Evolutionary conservation across 768 basidiomycete species (phyloP).

Genomic region (Coprinopsis marcescibilis): DNA sequence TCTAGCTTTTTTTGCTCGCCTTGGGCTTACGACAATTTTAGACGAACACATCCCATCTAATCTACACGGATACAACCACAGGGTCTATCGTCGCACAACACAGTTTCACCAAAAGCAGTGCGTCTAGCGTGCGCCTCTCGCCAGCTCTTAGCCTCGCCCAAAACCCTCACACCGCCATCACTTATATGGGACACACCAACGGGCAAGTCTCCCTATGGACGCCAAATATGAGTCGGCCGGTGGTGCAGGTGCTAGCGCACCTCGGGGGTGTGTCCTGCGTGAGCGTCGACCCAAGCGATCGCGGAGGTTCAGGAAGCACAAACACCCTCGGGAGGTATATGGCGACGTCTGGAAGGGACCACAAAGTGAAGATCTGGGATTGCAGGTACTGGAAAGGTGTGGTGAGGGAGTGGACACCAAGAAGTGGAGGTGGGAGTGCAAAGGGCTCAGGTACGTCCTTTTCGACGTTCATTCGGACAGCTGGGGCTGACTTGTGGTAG

Average conservation of each 20-base stretch:
- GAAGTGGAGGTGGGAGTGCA: constrained; percentile 45
- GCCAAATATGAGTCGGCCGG: constrained; percentile 87
- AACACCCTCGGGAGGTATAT: constrained; percentile 65
- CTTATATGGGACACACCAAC: constrained; percentile 92
- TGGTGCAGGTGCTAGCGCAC: constrained; percentile 88
- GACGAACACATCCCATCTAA: constrained; percentile 88
- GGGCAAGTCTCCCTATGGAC: constrained; percentile 97
- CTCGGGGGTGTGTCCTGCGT: constrained; percentile 79
- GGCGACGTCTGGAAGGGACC: constrained; percentile 85
- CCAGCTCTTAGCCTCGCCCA: constrained; percentile 56
- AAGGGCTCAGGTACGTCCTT: neutral
- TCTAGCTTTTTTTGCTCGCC: constrained; percentile 1
- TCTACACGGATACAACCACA: constrained; percentile 96
- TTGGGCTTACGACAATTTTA: too few species aligned
- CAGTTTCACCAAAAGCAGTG: constrained; percentile 75
- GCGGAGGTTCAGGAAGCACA: constrained; percentile 17
- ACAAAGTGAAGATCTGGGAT: constrained; percentile 94
- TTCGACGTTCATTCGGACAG: neutral
- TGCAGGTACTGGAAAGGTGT: constrained; percentile 92
- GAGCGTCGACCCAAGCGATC: constrained; percentile 77
- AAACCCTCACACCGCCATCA: constrained; percentile 89
- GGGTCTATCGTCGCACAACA: constrained; percentile 83
- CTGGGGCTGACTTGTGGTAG: neutral
- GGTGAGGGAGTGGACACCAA: constrained; percentile 68
- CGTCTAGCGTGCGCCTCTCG: constrained; percentile 48